A percentile compares a stretch with the other conserved stretches of the same genome.
phyloP scores from a whole-genome alignment of 768 basidiomycete species.

The Cystofilobasidium ferigula region DNA sequence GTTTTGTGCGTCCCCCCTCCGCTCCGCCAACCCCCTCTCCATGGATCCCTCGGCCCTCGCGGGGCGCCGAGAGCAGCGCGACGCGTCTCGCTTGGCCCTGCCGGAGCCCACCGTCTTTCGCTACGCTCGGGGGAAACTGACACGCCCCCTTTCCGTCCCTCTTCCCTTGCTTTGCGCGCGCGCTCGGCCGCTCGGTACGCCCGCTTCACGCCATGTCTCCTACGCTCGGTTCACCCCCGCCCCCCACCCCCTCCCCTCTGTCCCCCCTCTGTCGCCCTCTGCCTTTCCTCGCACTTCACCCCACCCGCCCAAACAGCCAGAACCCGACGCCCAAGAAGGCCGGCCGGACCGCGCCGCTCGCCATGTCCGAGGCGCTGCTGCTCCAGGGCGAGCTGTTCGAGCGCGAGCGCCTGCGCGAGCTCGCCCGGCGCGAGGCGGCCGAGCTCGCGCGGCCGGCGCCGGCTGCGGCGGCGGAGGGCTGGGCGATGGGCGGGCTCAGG shows the following conservation, averaged over 20 bases:
- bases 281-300: background rate
- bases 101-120: too few relatives aligned
- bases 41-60: too few relatives aligned
- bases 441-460: background rate
- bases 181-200: too few relatives aligned
- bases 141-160: too few relatives aligned
- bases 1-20: constrained; percentile 1
- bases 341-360: background rate
- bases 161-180: too few relatives aligned
- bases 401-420: background rate
- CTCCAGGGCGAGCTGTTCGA: background rate
- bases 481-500: background rate
- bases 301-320: background rate
- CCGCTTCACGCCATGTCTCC: too few relatives aligned
- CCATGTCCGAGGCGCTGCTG: background rate
- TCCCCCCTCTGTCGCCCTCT: background rate
- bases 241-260: too few relatives aligned
- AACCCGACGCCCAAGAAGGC: background rate
- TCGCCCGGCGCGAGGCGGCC: background rate
- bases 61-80: too few relatives aligned
- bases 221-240: too few relatives aligned
- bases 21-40: too few relatives aligned
- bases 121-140: too few relatives aligned
- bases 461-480: background rate
- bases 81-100: too few relatives aligned